Evolutionary conservation across 176 grass and related monocot species (phyloP), one percentile per base, ranked within the genome.

Genomic region (Zizania latifolia): DNA sequence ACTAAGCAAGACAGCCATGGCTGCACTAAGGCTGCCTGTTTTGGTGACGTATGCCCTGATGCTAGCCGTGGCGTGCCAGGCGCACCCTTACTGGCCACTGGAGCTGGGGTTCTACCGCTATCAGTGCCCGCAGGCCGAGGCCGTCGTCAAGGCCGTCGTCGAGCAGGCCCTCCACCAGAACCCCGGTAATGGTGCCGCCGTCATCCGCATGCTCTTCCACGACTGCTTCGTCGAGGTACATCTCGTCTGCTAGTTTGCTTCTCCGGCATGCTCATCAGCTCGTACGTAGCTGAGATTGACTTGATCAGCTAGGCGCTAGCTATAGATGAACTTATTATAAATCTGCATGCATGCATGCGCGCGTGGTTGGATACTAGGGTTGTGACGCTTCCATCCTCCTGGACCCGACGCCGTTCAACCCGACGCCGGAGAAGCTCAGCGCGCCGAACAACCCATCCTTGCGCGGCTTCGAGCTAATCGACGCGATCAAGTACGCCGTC

Each of bases 141-240:
- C 0, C 0, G 66, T 83, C 37, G 68, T 83, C 11, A 59, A 37
- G 16, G 43, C 23, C 0, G 45, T 61, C 29, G 69, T 88, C 3
- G 0, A 9, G 11, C 22, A 53, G 3, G 67, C 80, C 5, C 21
- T 65, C 24, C 2, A 0, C 2, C 1, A 17, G 14, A 43, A 84
- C 45, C 36, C 70, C 21, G 87, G 87, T 33, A 8, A 72, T 6
- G 87, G 71, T 0, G 82, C 77, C 0, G 82, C 77, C 0, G 56
- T 85, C 54, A 39, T 89, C 48, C 61, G 82, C 1, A 22, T 89
- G 77, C 46, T 65, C 40, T 89, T 89, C 82, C 87, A 89, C 29
- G 82, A 84, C 58, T 84, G 82, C 74, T 84, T 84, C 45, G 82
- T 84, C 27, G 2, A 24, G 63, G 71, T 74, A 71, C n/a, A n/a